Evolutionary conservation across 1,284 basidiomycete genomes (phyloP), one percentile per base, ranked within the genome.

Genomic region (Puccinia brachypodii): DNA sequence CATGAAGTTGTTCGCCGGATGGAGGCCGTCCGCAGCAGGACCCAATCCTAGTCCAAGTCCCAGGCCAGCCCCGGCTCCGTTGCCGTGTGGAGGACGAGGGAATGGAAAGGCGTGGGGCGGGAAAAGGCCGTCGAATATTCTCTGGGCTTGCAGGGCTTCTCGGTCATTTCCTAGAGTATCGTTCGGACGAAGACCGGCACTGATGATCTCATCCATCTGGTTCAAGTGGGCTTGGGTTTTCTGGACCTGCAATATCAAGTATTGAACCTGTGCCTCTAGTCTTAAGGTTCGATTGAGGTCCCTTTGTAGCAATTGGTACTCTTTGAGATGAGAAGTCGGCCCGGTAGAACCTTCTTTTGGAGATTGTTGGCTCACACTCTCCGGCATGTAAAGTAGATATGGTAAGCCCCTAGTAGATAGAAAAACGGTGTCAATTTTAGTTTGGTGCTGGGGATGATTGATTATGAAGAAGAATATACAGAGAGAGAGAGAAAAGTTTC

Each of bases 361-460:
- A 16, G 68, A 42, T 73, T 64, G 58, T 25, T 38, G 62, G 28
- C 42, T 72, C 40, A 62, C 13, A 31, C 44, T 50, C 6, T 62
- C 58, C 14, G 80, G 80, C 16, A 81, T 25, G 64, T 76, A 72
- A 28, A 81, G 73, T n/a, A 81, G 53, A 69, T 75, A 81, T 0
- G 80, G 80, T 33, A 81, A 42, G 25, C 80, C 80, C 36, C 80
- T 81, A 50, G n/a, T 28, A 31, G 44, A 68, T n/a, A 69, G 40
- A 56, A 31, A 36, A 62, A 53, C 42, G 36, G 42, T 13, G 40
- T 9, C 33, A 56, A 68, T 66, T 33, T 66, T 19, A 40, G 16
- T 9, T 62, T 62, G 14, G 62, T 3, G 22, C 22, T 47, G 1
- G 9, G 14, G n/a, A 28, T 69, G 28, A 40, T 78, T n/a, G 19